phyloP scores from a whole-genome alignment of 2,329 filamentous ascomycete genomes.

The Paramyrothecium roridum region DNA sequence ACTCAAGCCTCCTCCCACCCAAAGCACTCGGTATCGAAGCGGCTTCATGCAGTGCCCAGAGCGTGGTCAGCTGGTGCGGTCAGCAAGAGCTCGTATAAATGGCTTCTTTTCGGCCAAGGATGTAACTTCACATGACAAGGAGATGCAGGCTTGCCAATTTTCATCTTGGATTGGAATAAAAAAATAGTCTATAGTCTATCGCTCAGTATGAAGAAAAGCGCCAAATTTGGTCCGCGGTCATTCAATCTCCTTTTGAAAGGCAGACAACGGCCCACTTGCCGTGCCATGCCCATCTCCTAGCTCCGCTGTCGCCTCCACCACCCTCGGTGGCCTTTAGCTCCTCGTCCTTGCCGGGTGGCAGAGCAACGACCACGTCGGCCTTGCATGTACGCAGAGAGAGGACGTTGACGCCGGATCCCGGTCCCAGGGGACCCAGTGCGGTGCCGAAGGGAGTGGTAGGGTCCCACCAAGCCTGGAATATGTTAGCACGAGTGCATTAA shows the following conservation, averaged over 20 bases:
- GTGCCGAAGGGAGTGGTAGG: slow-evolving; percentile 80
- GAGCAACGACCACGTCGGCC: slow-evolving; percentile 88
- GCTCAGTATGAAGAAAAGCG: slow-evolving; percentile 3
- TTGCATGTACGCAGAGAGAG: slow-evolving; percentile 92
- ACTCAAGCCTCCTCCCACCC: neutral
- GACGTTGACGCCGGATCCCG: slow-evolving; percentile 76
- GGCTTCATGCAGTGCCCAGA: neutral
- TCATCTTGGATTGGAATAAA: neutral
- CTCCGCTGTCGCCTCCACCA: slow-evolving; percentile 67
- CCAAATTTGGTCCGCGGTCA: neutral
- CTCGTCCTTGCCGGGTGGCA: slow-evolving; percentile 81
- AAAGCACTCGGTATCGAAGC: neutral
- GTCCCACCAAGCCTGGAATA: slow-evolving; percentile 59
- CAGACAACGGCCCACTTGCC: slow-evolving; percentile 95
- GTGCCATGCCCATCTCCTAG: slow-evolving; percentile 88
- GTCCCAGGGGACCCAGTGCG: slow-evolving; percentile 83
- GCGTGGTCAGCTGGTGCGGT: too few species aligned
- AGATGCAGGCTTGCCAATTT: neutral
- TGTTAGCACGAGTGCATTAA: slow-evolving; percentile 8
- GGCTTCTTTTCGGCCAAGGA: neutral
- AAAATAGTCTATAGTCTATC: slow-evolving; percentile 9
- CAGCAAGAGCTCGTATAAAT: neutral
- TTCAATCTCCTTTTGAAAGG: slow-evolving; percentile 29
- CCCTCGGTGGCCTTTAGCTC: slow-evolving; percentile 64
- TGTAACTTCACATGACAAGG: neutral